Evolutionary conservation across 345 rosid species (phyloP), one percentile per base, ranked within the genome.

Genomic region (Balakata baccata): DNA sequence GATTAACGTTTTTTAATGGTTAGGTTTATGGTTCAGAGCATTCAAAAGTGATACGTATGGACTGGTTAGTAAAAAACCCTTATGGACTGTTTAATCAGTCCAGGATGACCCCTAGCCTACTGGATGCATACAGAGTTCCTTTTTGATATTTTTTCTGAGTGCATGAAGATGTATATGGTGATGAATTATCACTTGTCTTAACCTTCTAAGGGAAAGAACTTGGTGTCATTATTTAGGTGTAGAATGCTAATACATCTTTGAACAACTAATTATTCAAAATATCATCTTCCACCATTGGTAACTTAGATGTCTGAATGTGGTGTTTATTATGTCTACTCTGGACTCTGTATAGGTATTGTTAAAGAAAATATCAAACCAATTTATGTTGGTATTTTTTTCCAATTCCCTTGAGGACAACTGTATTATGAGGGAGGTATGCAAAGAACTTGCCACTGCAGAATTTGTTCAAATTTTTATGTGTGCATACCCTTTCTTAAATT

Each of bases 371-470:
- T 17, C 39, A 50, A 54, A 18, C 41, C 39, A 7, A 14, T 58
- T 38, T 63, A 62, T 70, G 29, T 66, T 7, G 17, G 46, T 18
- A 20, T 41, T 72, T 51, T 8, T 43, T 72, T 64, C 37, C 41
- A 4, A 22, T 54, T 20, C 20, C 62, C 46, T 50, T 14, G 25
- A 39, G 45, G 23, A 17, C n/a, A 64, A 64, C 52, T 18, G 16
- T 17, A 64, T 45, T 10, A 38, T n/a, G 18, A 45, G 34, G 38
- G 54, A 46, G 16, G 54, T 11, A 7, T 17, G 51, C 29, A 63
- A 64, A 62, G 8, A 13, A 4, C 9, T 20, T 39, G n/a, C 34
- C 8, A 60, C 60, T 47, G 41, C 13, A 29, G 11, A 34, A 34
- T 29, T 29, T 22, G 45, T 61, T 56, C 59, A 23, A 29, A 59